Percentiles rank a stretch among this genome's conserved stretches.
Conservation (phyloP, 2,329 filamentous ascomycete genomes). For the Beauveria rudraprayagi region DNA sequence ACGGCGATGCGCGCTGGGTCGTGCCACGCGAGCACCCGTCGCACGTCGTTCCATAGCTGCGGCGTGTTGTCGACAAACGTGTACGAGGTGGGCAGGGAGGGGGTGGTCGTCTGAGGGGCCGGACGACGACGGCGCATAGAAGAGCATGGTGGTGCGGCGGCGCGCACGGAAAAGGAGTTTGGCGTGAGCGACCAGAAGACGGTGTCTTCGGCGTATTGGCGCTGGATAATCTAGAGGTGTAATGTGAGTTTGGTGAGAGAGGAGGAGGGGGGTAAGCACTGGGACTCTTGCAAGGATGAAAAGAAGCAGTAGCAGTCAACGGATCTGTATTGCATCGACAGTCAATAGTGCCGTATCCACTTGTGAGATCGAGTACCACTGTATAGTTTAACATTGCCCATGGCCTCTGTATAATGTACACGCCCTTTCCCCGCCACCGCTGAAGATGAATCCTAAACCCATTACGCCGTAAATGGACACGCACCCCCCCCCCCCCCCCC, state of each 20-base stretch:
- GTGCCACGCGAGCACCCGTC: constrained; percentile 27
- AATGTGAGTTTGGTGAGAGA: not conserved
- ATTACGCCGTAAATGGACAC: too few relatives aligned
- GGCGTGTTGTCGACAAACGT: constrained; percentile 41
- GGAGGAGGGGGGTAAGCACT: not conserved
- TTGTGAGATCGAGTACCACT: too few relatives aligned
- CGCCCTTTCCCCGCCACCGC: too few relatives aligned
- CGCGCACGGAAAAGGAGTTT: constrained; percentile 38
- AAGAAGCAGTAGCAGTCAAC: too few relatives aligned
- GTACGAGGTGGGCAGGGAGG: constrained; percentile 22
- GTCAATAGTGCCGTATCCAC: too few relatives aligned
- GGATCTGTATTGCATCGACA: too few relatives aligned
- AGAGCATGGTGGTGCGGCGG: constrained; percentile 39
- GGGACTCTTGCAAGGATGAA: too few relatives aligned
- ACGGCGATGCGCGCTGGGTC: constrained; percentile 32
- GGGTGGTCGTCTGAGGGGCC: constrained; percentile 16
- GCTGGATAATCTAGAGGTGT: constrained; percentile 35
- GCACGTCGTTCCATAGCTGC: constrained; percentile 32
- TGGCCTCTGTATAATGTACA: too few relatives aligned
- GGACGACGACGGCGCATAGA: constrained; percentile 35
- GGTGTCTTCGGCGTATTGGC: constrained; percentile 44
- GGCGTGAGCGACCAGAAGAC: constrained; percentile 43
- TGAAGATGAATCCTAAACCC: too few relatives aligned
- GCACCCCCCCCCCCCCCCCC: too few relatives aligned
- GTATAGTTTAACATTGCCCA: too few relatives aligned